These are phyloP conservation scores for Penicillium riverlandense DNA, from an alignment of 495 filamentous ascomycete genomes.

Conservation along the genomic window DNA sequence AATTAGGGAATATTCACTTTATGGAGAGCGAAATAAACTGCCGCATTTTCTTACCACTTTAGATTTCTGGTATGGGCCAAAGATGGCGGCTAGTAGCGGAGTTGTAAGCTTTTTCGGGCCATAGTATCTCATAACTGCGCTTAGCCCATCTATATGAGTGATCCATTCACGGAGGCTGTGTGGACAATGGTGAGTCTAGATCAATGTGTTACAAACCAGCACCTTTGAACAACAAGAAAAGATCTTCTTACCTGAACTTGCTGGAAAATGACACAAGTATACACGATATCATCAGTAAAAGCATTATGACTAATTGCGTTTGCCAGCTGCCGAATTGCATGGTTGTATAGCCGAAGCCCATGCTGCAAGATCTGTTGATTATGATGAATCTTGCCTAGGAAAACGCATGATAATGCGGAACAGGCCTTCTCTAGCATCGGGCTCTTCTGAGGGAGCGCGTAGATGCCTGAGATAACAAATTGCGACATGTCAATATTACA, in stretches of 20 bases:
- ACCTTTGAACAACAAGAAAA: not conserved
- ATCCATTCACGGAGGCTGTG: not conserved
- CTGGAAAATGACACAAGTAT: constrained; percentile 2
- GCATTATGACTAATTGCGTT: not conserved
- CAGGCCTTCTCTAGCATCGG: constrained; percentile 1
- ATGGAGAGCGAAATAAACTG: no score
- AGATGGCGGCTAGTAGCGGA: not conserved
- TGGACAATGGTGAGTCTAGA: constrained; percentile 1
- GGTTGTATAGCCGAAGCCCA: constrained; percentile 1
- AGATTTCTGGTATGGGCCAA: not conserved
- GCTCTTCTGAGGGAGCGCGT: constrained; percentile 1
- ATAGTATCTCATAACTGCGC: not conserved
- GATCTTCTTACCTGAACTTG: constrained; percentile 1
- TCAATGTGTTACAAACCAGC: no score
- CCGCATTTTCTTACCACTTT: constrained; percentile 1
- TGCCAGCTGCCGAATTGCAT: not conserved
- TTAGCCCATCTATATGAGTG: constrained; percentile 3
- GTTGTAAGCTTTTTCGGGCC: not conserved
- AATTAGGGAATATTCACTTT: not conserved
- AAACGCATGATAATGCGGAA: constrained; percentile 3
- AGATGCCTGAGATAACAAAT: constrained; percentile 1
- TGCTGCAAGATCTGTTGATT: not conserved
- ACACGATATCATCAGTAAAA: not conserved
- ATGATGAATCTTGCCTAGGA: constrained; percentile 1
- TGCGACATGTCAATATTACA: not conserved